Conservation (phyloP, 495 filamentous ascomycete genomes). For the Neurospora sp. region DNA sequence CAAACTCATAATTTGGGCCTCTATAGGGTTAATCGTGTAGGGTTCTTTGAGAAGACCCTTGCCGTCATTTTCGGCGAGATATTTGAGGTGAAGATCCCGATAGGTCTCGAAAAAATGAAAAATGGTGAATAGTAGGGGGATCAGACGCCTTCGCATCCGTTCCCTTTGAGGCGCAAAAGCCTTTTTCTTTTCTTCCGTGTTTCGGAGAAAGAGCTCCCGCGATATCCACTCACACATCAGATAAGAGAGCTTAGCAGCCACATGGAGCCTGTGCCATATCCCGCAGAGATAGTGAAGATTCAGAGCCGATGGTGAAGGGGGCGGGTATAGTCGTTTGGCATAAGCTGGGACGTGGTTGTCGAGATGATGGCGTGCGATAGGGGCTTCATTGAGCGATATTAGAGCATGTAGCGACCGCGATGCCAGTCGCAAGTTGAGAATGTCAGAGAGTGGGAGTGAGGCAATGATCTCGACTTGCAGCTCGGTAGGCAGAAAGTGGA, state of each 20-base stretch:
- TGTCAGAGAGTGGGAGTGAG: conserved; percentile 41
- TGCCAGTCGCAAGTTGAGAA: conserved; percentile 40
- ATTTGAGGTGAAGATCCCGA: conserved; percentile 42
- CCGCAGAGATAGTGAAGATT: conserved; percentile 47
- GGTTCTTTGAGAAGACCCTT: conserved; percentile 27
- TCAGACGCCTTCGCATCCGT: conserved; percentile 45
- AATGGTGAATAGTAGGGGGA: conserved; percentile 44
- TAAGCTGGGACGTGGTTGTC: conserved; percentile 42
- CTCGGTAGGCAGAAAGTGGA: conserved; percentile 41
- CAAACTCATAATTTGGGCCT: conserved; percentile 42
- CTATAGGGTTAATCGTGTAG: conserved; percentile 42
- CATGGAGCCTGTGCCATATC: conserved; percentile 47
- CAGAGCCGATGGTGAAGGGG: conserved; percentile 28
- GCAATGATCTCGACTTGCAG: conserved; percentile 46
- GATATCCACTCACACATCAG: conserved; percentile 46
- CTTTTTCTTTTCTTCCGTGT: conserved; percentile 33
- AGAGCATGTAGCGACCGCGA: conserved; percentile 43
- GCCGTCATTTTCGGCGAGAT: conserved; percentile 32
- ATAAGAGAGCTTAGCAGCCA: conserved; percentile 42
- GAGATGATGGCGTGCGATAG: conserved; percentile 47
- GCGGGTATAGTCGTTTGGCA: conserved; percentile 41
- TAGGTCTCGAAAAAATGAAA: conserved; percentile 52
- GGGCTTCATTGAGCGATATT: conserved; percentile 44
- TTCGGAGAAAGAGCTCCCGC: conserved; percentile 45
- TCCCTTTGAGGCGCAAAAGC: conserved; percentile 44